These are phyloP conservation scores for Claviceps monticola DNA, from an alignment of 2,329 filamentous ascomycete species.

Conservation along the genomic window DNA sequence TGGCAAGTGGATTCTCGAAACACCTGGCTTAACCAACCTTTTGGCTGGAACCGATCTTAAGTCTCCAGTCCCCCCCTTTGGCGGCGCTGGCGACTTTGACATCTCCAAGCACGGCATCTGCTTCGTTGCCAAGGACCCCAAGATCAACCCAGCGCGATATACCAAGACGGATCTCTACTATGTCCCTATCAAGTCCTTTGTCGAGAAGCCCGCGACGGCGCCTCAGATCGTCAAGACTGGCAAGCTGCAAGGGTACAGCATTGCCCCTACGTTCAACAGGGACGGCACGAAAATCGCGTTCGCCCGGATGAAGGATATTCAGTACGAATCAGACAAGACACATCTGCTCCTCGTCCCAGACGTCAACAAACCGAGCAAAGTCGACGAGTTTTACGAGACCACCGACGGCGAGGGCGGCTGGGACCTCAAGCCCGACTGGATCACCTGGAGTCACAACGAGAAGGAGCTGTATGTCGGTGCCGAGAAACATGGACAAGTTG, in stretches of 20 bases:
- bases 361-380: slow-evolving; percentile 39
- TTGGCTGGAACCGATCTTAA: slow-evolving; percentile 45
- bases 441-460: slow-evolving; percentile 45
- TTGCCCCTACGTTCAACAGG: slow-evolving; percentile 58
- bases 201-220: slow-evolving; percentile 36
- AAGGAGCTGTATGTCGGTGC: slow-evolving; percentile 57
- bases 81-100: slow-evolving; percentile 69
- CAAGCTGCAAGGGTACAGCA: slow-evolving; percentile 48
- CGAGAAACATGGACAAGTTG: slow-evolving; percentile 50
- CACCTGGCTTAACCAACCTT: slow-evolving; percentile 44
- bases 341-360: slow-evolving; percentile 52
- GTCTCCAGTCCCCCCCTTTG: slow-evolving; percentile 64
- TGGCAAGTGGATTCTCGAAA: slow-evolving; percentile 27
- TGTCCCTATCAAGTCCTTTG: slow-evolving; percentile 48
- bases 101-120: slow-evolving; percentile 50
- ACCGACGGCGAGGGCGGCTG: slow-evolving; percentile 49
- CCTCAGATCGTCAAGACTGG: slow-evolving; percentile 37
- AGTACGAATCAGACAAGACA: slow-evolving; percentile 67
- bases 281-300: slow-evolving; percentile 61
- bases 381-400: slow-evolving; percentile 48
- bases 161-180: slow-evolving; percentile 77
- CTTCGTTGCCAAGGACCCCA: slow-evolving; percentile 63
- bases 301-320: slow-evolving; percentile 59
- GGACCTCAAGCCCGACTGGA: slow-evolving; percentile 43
- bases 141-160: slow-evolving; percentile 55